Base-by-base conservation (phyloP, 352 stramenopile genomes). In the Lagenidium sp. region DNA sequence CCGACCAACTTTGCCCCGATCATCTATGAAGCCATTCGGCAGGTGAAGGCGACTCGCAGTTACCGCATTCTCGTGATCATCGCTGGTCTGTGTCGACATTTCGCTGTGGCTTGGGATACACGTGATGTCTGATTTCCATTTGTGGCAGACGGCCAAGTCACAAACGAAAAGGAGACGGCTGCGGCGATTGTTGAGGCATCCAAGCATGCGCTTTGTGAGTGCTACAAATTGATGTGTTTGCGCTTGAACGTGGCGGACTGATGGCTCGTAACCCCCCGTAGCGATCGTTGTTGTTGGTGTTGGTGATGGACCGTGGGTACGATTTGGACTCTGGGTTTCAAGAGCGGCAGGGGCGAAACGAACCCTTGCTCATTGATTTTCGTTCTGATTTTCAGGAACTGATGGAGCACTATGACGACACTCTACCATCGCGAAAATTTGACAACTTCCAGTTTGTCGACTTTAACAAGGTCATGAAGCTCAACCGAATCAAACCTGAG, bases 401-500 rank as follows among this genome's bases (percentile, higher is more conserved):
- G 5, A 85, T 91, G 71, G 61, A 79, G 23, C 48, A 80, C 32
- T 86, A 77, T 48, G 62, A 83, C 34, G 65, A 79, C 37, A 45
- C 55, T 19, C 55, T 92, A 11, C 71, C 74, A 0, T 40, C 42
- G 29, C 71, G 76, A 16, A 66, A 51, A 15, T 89, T 89, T 26
- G 69, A 85, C 44, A 92, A 92, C 38, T 89, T 89, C 42, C 74
- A 85, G 53, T 88, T 87, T 36, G 68, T 92, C 6, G 64, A 86
- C 24, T 81, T 75, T 24, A 74, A 63, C 36, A 32, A 64, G 30
- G 56, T 86, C 26, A 66, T 82, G 41, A 56, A 55, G 26, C 52
- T 67, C n/a, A 78, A 79, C 36, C 43, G 39, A 1, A 38, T 57
- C 18, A 76, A 83, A 22, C 71, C 71, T 1, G 75, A 84, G 6